These are phyloP conservation scores for Zoysia matrella DNA, from an alignment of 202 grass and related monocot species.

Conservation along the genomic window DNA sequence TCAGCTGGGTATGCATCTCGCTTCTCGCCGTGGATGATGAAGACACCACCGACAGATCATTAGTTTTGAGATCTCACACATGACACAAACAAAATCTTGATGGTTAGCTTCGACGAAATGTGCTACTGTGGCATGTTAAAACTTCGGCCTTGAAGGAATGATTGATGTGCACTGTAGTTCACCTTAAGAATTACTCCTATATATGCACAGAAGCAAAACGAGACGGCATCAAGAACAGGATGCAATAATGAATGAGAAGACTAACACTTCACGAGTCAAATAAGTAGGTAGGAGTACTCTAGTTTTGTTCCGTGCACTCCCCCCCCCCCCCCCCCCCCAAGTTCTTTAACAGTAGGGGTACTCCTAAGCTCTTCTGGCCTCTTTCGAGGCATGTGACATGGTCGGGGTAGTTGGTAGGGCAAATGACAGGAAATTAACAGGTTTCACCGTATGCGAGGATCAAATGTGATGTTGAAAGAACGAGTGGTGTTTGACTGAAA, in stretches of 20 bases:
- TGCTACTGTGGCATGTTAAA: conserved; percentile 24
- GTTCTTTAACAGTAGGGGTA: conserved; percentile 18
- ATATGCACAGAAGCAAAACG: background rate
- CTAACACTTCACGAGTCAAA: conserved; percentile 42
- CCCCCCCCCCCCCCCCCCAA: background rate
- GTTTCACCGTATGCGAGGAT: too few species aligned
- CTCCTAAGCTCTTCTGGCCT: background rate
- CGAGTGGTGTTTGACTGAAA: background rate
- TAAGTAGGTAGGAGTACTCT: conserved; percentile 24
- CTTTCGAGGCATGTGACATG: background rate
- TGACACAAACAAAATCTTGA: background rate
- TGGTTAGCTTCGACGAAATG: conserved; percentile 48
- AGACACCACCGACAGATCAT: conserved; percentile 34
- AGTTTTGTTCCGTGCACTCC: conserved; percentile 4
- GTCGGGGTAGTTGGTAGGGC: background rate
- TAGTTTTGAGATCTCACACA: background rate
- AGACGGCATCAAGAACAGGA: background rate
- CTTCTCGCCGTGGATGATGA: background rate
- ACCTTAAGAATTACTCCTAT: background rate
- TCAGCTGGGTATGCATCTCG: background rate
- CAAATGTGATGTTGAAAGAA: background rate
- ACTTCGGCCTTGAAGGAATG: conserved; percentile 14
- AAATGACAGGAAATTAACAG: too few species aligned
- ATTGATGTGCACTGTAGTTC: background rate
- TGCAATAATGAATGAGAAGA: conserved; percentile 29